A percentile compares a stretch with the other conserved stretches of the same genome.
Conservation (phyloP, 2,329 filamentous ascomycete genomes). For the Parafenestella ontariensis region DNA sequence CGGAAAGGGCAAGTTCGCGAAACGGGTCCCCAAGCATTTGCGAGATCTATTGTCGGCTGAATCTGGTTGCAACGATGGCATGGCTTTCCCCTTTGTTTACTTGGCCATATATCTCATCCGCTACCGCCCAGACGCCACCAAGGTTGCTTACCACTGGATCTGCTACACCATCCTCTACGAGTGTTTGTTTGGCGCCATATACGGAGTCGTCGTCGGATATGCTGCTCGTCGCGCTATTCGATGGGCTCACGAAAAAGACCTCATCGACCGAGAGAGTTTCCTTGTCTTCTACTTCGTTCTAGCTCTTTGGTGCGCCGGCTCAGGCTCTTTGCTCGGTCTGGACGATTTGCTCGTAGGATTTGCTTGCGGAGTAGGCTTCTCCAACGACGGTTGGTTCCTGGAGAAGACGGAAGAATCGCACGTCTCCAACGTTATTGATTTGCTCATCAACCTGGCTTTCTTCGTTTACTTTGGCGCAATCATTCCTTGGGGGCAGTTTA, state of each 20-base stretch:
- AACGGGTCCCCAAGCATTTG: slow-evolving; percentile 95
- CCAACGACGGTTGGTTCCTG: slow-evolving; percentile 98
- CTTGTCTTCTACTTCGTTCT: slow-evolving; percentile 98
- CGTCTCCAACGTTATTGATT: slow-evolving; percentile 98
- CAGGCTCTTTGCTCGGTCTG: slow-evolving; percentile 86
- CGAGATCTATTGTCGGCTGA: slow-evolving; percentile 94
- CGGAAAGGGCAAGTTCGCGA: slow-evolving; percentile 98
- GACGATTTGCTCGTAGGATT: slow-evolving; percentile 96
- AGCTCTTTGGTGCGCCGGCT: slow-evolving; percentile 93
- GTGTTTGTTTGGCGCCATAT: slow-evolving; percentile 90
- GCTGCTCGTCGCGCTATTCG: slow-evolving; percentile 90
- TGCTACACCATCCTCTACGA: slow-evolving; percentile 92
- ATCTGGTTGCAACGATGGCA: slow-evolving; percentile 98
- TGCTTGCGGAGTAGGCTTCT: slow-evolving; percentile 95
- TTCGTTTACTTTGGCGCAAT: slow-evolving; percentile 98
- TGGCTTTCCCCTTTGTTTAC: slow-evolving; percentile 99
- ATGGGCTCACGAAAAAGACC: slow-evolving; percentile 78
- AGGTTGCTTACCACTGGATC: slow-evolving; percentile 85
- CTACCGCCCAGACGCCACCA: slow-evolving; percentile 71
- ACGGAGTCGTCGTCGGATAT: slow-evolving; percentile 87
- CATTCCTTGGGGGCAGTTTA: slow-evolving; percentile 94
- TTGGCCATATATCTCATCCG: slow-evolving; percentile 87
- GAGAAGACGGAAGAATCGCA: slow-evolving; percentile 98
- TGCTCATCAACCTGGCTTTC: slow-evolving; percentile 95
- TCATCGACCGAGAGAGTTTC: slow-evolving; percentile 96